Percentiles rank a stretch among this genome's conserved stretches.
phyloP scores from a whole-genome alignment of 2,329 filamentous ascomycete species.

The Aspergillus fischeri region DNA sequence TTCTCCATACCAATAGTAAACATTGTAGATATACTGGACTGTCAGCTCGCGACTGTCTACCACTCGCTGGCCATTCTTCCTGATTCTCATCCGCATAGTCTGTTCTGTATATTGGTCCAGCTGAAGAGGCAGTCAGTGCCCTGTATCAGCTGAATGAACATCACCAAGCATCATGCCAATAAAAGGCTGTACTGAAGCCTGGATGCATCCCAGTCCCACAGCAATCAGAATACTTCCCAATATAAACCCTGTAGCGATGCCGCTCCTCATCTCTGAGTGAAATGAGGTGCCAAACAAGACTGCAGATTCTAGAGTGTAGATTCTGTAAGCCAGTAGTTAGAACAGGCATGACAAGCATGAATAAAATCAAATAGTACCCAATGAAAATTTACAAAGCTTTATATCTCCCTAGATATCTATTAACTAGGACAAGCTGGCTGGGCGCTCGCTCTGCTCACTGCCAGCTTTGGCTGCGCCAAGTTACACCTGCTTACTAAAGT shows the following conservation, averaged over 20 bases:
- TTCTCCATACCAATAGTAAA: slow-evolving; percentile 5
- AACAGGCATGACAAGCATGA: neutral
- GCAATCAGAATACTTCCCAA: neutral
- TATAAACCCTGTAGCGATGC: neutral
- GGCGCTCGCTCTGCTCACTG: too few relatives aligned
- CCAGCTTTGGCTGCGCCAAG: too few relatives aligned
- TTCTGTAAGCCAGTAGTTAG: neutral
- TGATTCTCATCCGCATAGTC: neutral
- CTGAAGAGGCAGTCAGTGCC: neutral
- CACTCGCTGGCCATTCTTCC: neutral
- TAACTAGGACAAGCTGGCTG: too few relatives aligned
- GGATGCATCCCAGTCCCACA: neutral
- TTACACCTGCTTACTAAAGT: too few relatives aligned
- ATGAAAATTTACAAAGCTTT: neutral
- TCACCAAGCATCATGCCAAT: too few relatives aligned
- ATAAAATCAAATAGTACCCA: neutral
- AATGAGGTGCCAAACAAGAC: neutral
- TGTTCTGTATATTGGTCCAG: neutral
- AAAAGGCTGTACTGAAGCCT: neutral
- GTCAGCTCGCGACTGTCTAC: neutral
- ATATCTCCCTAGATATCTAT: neutral
- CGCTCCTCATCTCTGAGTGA: neutral
- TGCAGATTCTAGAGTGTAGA: neutral
- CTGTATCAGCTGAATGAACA: too few relatives aligned
- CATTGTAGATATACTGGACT: slow-evolving; percentile 3